A percentile compares a stretch with the other conserved stretches of the same genome.
Conservation (phyloP, 2,329 filamentous ascomycete species). For the Arthrobotrys sphaeroides region DNA sequence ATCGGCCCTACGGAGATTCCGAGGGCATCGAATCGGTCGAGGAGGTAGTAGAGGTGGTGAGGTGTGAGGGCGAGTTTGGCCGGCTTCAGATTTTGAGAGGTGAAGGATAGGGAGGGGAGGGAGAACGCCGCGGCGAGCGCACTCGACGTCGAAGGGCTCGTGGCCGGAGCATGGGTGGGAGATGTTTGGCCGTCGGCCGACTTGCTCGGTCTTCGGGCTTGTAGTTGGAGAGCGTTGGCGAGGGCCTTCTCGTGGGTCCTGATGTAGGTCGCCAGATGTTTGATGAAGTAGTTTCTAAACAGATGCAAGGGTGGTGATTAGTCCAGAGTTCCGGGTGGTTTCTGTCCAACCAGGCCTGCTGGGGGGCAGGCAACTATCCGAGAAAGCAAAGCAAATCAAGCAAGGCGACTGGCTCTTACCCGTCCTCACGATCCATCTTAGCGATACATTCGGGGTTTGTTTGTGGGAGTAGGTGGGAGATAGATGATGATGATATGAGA, state of each 20-base stretch:
- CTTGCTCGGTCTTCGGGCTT: constrained; percentile 59
- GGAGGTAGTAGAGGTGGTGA: constrained; percentile 94
- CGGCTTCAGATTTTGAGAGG: constrained; percentile 84
- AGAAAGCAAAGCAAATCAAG: not conserved
- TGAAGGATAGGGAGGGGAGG: constrained; percentile 82
- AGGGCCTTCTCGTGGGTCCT: constrained; percentile 96
- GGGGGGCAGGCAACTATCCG: not conserved
- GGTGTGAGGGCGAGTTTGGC: constrained; percentile 91
- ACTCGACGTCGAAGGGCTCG: constrained; percentile 72
- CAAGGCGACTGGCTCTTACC: constrained; percentile 16
- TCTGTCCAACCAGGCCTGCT: not conserved
- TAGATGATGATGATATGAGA: not conserved
- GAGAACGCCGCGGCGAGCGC: constrained; percentile 84
- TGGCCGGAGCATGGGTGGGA: constrained; percentile 64
- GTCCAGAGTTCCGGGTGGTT: not conserved
- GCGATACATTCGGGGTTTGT: constrained; percentile 46
- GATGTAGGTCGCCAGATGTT: constrained; percentile 95
- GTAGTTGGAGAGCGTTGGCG: constrained; percentile 90
- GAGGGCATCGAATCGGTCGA: constrained; percentile 93
- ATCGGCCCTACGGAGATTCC: constrained; percentile 91
- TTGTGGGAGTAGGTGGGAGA: not conserved
- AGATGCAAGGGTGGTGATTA: constrained; percentile 32
- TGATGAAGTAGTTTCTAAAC: constrained; percentile 71
- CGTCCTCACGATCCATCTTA: constrained; percentile 53
- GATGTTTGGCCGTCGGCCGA: constrained; percentile 46